A percentile compares a stretch with the other conserved stretches of the same genome.
Evolutionary conservation across 2,329 filamentous ascomycete genomes (phyloP).

Genomic region (Xylaria sp.): DNA sequence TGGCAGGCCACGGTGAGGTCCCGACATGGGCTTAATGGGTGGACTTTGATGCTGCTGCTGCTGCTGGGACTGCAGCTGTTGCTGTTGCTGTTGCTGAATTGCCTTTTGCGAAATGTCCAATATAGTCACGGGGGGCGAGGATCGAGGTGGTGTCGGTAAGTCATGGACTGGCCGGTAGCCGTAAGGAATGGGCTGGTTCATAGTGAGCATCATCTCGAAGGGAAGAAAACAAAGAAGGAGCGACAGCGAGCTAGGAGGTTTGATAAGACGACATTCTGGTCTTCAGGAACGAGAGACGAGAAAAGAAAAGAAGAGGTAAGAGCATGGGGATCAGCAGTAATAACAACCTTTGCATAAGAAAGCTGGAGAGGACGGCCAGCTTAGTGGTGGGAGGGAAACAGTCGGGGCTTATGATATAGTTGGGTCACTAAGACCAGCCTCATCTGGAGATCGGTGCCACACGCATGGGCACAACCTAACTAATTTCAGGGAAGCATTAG

Average conservation of each 20-base stretch:
- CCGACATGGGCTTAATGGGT: constrained; percentile 71
- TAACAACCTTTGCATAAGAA: constrained; percentile 55
- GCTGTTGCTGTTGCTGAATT: constrained; percentile 55
- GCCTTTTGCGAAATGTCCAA: constrained; percentile 60
- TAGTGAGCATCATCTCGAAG: constrained; percentile 67
- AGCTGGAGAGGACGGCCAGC: constrained; percentile 55
- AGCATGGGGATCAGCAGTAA: constrained; percentile 43
- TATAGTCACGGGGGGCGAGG: constrained; percentile 64
- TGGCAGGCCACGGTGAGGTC: constrained; percentile 75
- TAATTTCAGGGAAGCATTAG: constrained; percentile 47
- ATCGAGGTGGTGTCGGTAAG: constrained; percentile 68
- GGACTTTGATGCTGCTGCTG: constrained; percentile 61
- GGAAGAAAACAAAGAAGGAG: constrained; percentile 38
- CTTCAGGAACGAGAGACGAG: constrained; percentile 36
- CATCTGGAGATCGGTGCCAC: constrained; percentile 52
- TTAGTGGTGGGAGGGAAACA: constrained; percentile 51
- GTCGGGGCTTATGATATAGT: constrained; percentile 53
- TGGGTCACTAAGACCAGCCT: constrained; percentile 52
- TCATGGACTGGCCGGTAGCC: constrained; percentile 72
- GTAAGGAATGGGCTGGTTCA: constrained; percentile 69
- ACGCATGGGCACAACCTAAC: constrained; percentile 48
- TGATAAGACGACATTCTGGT: constrained; percentile 43
- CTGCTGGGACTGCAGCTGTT: constrained; percentile 51
- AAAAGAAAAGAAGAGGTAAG: constrained; percentile 9
- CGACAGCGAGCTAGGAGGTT: constrained; percentile 43